Conservation (phyloP, 257 asterid species). For the Salvia splendens region DNA sequence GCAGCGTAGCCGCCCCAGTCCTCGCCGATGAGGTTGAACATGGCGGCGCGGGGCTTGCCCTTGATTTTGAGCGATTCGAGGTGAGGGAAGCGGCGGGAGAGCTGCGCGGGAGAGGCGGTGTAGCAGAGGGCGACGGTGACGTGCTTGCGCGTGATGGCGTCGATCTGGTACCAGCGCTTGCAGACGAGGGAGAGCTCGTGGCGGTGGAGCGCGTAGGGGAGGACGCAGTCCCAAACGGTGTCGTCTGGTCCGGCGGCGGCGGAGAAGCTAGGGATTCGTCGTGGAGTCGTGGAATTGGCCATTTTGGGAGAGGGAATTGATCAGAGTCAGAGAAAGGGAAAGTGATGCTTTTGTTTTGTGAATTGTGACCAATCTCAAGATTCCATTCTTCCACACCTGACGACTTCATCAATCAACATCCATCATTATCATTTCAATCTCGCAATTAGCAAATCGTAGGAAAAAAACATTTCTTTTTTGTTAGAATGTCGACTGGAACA, state of each 20-base stretch:
- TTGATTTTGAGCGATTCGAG: constrained; percentile 71
- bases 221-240: constrained; percentile 63
- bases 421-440: too few relatives aligned
- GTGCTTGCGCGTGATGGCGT: constrained; percentile 66
- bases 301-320: neutral
- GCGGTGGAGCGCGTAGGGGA: constrained; percentile 69
- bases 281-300: neutral
- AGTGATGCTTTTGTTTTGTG: too few relatives aligned
- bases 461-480: too few relatives aligned
- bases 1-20: constrained; percentile 87
- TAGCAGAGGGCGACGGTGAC: constrained; percentile 76
- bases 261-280: neutral
- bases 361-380: too few relatives aligned
- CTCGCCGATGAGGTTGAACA: constrained; percentile 72
- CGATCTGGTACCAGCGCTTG: constrained; percentile 61
- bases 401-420: too few relatives aligned
- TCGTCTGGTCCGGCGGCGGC: constrained; percentile 34
- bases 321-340: too few relatives aligned
- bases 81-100: constrained; percentile 59
- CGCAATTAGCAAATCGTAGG: too few relatives aligned
- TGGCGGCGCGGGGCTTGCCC: constrained; percentile 90
- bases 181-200: constrained; percentile 63
- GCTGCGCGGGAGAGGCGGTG: constrained; percentile 54
- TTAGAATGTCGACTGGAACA: too few relatives aligned
- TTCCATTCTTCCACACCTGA: too few relatives aligned